These are phyloP conservation scores for Meredithiella fracta DNA, from an alignment of 2,329 filamentous ascomycete genomes.

Conservation along the genomic window DNA sequence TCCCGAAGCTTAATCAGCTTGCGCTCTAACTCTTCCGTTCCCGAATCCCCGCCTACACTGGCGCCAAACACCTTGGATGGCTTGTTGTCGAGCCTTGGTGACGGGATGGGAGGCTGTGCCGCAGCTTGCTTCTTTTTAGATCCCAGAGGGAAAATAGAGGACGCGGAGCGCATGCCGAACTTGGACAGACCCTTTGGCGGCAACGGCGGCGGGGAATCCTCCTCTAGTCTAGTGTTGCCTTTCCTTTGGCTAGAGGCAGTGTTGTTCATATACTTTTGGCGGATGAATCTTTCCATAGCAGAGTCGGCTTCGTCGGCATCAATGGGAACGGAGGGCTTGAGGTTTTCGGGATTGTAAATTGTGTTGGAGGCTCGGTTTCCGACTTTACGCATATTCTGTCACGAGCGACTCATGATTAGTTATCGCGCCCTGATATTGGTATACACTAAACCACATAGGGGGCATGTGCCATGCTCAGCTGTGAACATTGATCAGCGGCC, in stretches of 20 bases:
- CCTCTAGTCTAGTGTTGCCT: constrained; percentile 37
- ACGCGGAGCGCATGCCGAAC: constrained; percentile 40
- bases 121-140: constrained; percentile 36
- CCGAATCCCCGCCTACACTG: constrained; percentile 35
- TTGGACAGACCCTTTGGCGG: constrained; percentile 48
- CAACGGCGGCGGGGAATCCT: constrained; percentile 39
- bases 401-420: not conserved
- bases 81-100: constrained; percentile 39
- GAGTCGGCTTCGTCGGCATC: constrained; percentile 86
- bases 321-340: constrained; percentile 68
- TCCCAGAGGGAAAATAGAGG: constrained; percentile 51
- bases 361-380: constrained; percentile 79
- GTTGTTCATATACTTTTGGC: constrained; percentile 74
- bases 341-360: constrained; percentile 72
- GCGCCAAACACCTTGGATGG: constrained; percentile 54
- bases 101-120: constrained; percentile 15
- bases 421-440: no score
- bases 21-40: constrained; percentile 45
- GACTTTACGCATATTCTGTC: constrained; percentile 79
- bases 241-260: constrained; percentile 22
- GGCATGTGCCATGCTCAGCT: not conserved
- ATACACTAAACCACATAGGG: not conserved
- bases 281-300: constrained; percentile 87
- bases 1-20: constrained; percentile 67
- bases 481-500: not conserved